Base-by-base conservation (phyloP, 2,329 filamentous ascomycete species). In the Lecanicillium sp. region DNA sequence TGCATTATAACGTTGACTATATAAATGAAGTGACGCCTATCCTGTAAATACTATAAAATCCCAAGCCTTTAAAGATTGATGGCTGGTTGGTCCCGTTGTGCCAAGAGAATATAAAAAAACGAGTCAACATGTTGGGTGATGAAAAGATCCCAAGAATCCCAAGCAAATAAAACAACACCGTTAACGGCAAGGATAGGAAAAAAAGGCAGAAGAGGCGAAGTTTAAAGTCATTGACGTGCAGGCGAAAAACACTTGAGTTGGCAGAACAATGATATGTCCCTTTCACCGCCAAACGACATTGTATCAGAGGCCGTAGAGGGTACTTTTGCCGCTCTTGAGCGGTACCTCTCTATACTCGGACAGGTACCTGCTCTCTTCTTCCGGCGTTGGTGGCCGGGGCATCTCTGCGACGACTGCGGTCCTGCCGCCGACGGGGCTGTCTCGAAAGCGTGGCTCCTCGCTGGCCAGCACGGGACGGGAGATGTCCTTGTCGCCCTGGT, bases 241-340 rank as follows among this genome's bases (percentile, higher is more conserved):
- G n/a, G n/a, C n/a, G n/a, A n/a, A n/a, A n/a, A n/a, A n/a, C n/a
- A n/a, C n/a, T n/a, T n/a, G n/a, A n/a, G n/a, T n/a, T n/a, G n/a
- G n/a, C n/a, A n/a, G n/a, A n/a, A n/a, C n/a, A n/a, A n/a, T n/a
- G n/a, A n/a, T n/a, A n/a, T n/a, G n/a, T n/a, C n/a, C n/a, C n/a
- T n/a, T n/a, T n/a, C n/a, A n/a, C n/a, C n/a, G n/a, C n/a, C n/a
- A n/a, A n/a, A n/a, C n/a, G n/a, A n/a, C n/a, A n/a, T n/a, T n/a
- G 15, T 14, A n/a, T 31, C 15, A 31, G 9, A 38, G 54, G n/a
- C 59, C 60, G 27, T 60, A 63, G 0, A 65, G 42, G 2, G 46
- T 46, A 37, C 56, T 61, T 43, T 62, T 59, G 17, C 61, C 60
- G 3, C 56, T 62, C 3, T 43, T 43, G 13, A 63, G 49, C 3